phyloP scores from a whole-genome alignment of 768 basidiomycete species.

The Amanita muscaria region DNA sequence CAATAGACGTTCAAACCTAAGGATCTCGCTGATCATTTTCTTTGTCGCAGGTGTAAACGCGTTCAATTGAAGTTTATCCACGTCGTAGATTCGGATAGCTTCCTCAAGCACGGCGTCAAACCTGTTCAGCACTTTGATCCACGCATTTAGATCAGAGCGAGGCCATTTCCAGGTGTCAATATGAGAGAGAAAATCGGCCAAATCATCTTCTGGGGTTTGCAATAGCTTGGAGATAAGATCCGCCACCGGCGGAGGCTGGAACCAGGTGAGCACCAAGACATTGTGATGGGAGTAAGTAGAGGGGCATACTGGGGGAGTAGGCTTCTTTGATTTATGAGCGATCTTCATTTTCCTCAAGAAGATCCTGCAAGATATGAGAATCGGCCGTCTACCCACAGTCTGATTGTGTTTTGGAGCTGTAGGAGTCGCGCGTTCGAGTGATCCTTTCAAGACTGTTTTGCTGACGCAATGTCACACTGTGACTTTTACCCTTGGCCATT shows the following conservation, averaged over 20 bases:
- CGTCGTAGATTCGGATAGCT: slow-evolving; percentile 73
- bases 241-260: slow-evolving; percentile 69
- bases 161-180: slow-evolving; percentile 91
- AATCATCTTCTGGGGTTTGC: slow-evolving; percentile 59
- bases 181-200: slow-evolving; percentile 54
- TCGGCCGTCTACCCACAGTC: slow-evolving; percentile 4
- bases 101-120: slow-evolving; percentile 87
- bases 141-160: slow-evolving; percentile 91
- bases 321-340: slow-evolving; percentile 76
- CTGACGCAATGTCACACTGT: slow-evolving; percentile 7
- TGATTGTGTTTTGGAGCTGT: slow-evolving; percentile 8
- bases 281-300: slow-evolving; percentile 13
- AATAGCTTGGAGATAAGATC: slow-evolving; percentile 69
- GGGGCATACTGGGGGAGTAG: slow-evolving; percentile 54
- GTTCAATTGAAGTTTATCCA: slow-evolving; percentile 77
- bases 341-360: slow-evolving; percentile 77
- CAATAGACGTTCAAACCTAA: slow-evolving; percentile 81
- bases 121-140: slow-evolving; percentile 93
- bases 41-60: slow-evolving; percentile 72
- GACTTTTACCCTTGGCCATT: background rate
- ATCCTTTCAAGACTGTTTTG: background rate
- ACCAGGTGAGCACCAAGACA: slow-evolving; percentile 15
- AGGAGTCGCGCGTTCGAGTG: slow-evolving; percentile 6
- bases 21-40: slow-evolving; percentile 67
- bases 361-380: slow-evolving; percentile 26